Percentiles rank a stretch among this genome's conserved stretches.
phyloP scores from a whole-genome alignment of 192 early-diverging fungal genomes.

The Geranomyces michiganensis region DNA sequence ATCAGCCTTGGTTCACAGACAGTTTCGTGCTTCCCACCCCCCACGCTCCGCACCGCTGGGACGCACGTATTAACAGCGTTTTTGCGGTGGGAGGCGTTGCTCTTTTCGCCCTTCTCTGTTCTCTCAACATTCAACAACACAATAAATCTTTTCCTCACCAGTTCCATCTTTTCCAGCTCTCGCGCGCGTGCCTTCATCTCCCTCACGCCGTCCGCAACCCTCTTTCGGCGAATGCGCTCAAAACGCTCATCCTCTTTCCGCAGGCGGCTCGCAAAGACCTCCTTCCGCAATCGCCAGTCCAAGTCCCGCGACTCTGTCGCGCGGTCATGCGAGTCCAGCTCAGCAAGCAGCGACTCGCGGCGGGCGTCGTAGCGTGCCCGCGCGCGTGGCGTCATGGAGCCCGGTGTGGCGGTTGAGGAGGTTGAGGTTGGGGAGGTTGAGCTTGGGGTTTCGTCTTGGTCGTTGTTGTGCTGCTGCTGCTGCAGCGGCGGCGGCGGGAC shows the following conservation, averaged over 20 bases:
- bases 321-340: constrained; percentile 24
- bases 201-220: background rate
- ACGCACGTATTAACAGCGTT: too few relatives aligned
- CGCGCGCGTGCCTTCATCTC: background rate
- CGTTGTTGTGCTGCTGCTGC: too few relatives aligned
- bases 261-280: constrained; percentile 13
- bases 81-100: too few relatives aligned
- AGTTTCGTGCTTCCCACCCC: too few relatives aligned
- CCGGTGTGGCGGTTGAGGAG: constrained; percentile 13
- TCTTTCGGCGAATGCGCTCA: constrained; percentile 16
- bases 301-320: constrained; percentile 12
- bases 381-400: constrained; percentile 21
- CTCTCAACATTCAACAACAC: too few relatives aligned
- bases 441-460: too few relatives aligned
- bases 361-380: constrained; percentile 19
- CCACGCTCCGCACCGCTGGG: too few relatives aligned
- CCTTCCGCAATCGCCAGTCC: constrained; percentile 19
- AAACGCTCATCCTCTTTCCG: constrained; percentile 26
- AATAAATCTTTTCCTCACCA: too few relatives aligned
- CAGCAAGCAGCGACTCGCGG: constrained; percentile 10
- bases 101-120: too few relatives aligned
- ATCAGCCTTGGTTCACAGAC: too few relatives aligned
- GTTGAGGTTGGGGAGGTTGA: too few relatives aligned
- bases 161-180: background rate
- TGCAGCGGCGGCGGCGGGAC: too few relatives aligned